These are phyloP conservation scores for Phialophora tarda DNA, from an alignment of 2,329 filamentous ascomycete genomes.

Conservation along the genomic window DNA sequence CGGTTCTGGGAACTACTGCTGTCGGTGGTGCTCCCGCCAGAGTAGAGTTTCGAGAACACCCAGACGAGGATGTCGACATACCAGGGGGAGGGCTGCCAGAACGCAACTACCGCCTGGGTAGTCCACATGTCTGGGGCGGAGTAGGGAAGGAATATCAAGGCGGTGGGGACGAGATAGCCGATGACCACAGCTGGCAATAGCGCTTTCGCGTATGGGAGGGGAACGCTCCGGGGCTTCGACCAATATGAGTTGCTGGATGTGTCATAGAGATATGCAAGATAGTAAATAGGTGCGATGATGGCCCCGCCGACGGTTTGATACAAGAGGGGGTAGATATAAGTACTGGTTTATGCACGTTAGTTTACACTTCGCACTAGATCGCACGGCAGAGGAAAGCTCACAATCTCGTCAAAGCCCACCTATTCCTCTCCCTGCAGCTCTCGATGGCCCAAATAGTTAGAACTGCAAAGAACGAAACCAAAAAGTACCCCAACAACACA, in stretches of 20 bases:
- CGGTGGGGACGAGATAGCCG: constrained; percentile 40
- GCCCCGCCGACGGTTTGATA: constrained; percentile 35
- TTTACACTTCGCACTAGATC: background rate
- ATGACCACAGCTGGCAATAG: constrained; percentile 39
- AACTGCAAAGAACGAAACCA: constrained; percentile 32
- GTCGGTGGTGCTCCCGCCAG: background rate
- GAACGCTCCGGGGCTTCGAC: constrained; percentile 26
- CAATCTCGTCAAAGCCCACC: constrained; percentile 28
- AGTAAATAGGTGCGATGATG: constrained; percentile 41
- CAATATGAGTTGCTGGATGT: constrained; percentile 32
- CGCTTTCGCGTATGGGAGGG: constrained; percentile 36
- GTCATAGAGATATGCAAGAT: constrained; percentile 35
- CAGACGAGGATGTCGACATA: constrained; percentile 36
- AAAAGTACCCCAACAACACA: constrained; percentile 30
- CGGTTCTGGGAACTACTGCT: background rate
- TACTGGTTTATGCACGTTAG: constrained; percentile 13
- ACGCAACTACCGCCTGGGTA: constrained; percentile 36
- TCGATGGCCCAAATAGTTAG: constrained; percentile 28
- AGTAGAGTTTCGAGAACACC: constrained; percentile 26
- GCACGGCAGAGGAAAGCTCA: constrained; percentile 12
- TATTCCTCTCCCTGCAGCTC: constrained; percentile 28
- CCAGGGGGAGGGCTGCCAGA: constrained; percentile 41
- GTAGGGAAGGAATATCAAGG: constrained; percentile 40
- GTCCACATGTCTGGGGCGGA: constrained; percentile 21
- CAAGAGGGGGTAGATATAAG: constrained; percentile 27